Evolutionary conservation across 495 filamentous ascomycete genomes (phyloP), one percentile per base, ranked within the genome.

Genomic region (Tirmania nivea): DNA sequence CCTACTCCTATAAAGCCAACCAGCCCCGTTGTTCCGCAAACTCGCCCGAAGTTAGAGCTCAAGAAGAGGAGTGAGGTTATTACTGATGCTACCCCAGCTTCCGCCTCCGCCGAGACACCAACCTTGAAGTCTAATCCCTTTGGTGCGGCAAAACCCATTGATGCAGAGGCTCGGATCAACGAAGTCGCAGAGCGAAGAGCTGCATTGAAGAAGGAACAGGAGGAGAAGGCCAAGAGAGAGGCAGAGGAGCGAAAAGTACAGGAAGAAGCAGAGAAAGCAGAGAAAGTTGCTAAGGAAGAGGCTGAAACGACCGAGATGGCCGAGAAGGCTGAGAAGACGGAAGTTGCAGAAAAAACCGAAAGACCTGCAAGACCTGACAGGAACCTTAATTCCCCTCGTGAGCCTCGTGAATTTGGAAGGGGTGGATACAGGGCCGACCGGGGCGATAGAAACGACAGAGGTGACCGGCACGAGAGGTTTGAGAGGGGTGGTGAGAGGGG

Each of bases 181-280:
- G 82, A 93, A 66, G 78, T 96, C 34, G 89, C 88, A 63, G 87
- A 93, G 70, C 88, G 83, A 71, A 77, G 82, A 55, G 71, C 82
- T 61, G 70, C 80, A 50, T 84, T 81, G 66, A 89, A 94, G 52
- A 78, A 78, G 0, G 89, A 94, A 4, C 86, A 93, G 48, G 92
- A 89, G 68, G 79, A 77, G 19, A 81, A 80, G 64, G 81, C 80
- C 51, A 61, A 64, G 52, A 64, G 56, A 36, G 60, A 55, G 34
- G 52, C 55, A 3, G 80, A 80, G 51, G 62, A 64, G 50, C 63
- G 59, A 42, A 64, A 57, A 36, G 54, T 53, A 54, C 60, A 52
- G 25, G 54, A 48, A 21, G 39, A 45, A 19, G 39, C 39, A 1
- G 39, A 45, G 12, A 45, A 45, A 19, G 39, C 17, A 14, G 39